Conservation (phyloP, 2,329 filamentous ascomycete genomes). For the Penicillium digitatum region DNA sequence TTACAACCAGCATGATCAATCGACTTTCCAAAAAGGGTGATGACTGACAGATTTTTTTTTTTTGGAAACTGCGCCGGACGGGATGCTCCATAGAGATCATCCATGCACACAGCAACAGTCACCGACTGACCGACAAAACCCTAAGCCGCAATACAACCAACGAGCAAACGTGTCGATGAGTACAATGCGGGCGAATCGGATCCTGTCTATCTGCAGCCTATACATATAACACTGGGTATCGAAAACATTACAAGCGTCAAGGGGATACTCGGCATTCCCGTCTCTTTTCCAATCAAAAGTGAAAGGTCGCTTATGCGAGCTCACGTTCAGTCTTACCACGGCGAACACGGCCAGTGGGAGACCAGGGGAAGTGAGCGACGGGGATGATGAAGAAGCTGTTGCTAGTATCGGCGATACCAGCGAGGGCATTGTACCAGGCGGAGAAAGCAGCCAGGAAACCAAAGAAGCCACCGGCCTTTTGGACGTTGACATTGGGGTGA, state of each 20-base stretch:
- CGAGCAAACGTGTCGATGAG: constrained; percentile 10
- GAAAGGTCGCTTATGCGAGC: constrained; percentile 27
- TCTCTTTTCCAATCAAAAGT: background rate
- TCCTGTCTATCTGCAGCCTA: background rate
- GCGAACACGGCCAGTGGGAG: constrained; percentile 64
- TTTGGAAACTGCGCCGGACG: background rate
- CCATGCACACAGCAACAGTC: background rate
- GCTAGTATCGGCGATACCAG: constrained; percentile 67
- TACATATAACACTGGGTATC: constrained; percentile 33
- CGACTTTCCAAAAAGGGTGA: background rate
- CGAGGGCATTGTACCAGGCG: constrained; percentile 83
- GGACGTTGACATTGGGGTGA: constrained; percentile 48
- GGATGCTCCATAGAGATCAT: constrained; percentile 1
- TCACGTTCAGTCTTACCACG: constrained; percentile 53
- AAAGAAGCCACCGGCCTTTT: constrained; percentile 71
- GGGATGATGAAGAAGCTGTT: constrained; percentile 89
- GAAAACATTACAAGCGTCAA: constrained; percentile 28
- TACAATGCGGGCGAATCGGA: background rate
- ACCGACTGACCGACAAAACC: background rate
- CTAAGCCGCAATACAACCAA: background rate
- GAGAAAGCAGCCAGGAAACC: constrained; percentile 76
- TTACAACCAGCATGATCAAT: constrained; percentile 3
- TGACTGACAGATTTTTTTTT: background rate
- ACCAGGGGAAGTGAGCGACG: constrained; percentile 94
- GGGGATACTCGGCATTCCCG: background rate